These are phyloP conservation scores for Chlorella vulgaris DNA, from an alignment of 139 green algal genomes.

Conservation along the genomic window DNA sequence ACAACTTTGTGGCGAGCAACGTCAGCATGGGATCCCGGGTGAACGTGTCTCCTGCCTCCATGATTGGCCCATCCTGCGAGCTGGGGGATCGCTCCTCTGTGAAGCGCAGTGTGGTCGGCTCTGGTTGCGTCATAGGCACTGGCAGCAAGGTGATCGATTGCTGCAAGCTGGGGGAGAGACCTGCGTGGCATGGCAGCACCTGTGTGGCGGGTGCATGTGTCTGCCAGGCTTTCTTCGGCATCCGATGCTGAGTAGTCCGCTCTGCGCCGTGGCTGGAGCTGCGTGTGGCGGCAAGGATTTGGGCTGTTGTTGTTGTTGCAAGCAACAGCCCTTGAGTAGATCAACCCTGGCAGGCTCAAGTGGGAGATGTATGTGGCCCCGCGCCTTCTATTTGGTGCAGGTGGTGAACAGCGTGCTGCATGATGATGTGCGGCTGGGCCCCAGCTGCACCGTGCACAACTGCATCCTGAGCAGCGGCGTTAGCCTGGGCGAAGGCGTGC, in stretches of 20 bases:
- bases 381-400: background rate
- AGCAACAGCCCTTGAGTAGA: too few species aligned
- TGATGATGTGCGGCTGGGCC: constrained; percentile 68
- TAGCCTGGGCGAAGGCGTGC: constrained; percentile 52
- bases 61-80: constrained; percentile 69
- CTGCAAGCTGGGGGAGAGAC: too few species aligned
- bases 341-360: background rate
- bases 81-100: constrained; percentile 88
- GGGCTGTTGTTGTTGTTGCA: too few species aligned
- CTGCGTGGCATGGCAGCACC: too few species aligned
- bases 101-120: constrained; percentile 85
- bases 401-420: constrained; percentile 85
- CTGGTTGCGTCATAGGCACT: constrained; percentile 70
- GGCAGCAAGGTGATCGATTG: constrained; percentile 63
- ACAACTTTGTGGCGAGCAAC: constrained; percentile 73
- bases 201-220: too few species aligned
- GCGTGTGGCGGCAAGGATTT: too few species aligned
- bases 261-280: too few species aligned
- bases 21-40: constrained; percentile 64
- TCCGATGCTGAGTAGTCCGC: too few species aligned
- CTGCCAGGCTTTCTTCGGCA: too few species aligned
- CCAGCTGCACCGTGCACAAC: constrained; percentile 81
- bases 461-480: constrained; percentile 69
- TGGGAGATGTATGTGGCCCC: background rate
- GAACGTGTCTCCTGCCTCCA: constrained; percentile 71